Percentiles rank a stretch among this genome's conserved stretches.
These are phyloP conservation scores for Cladophialophora chaetospira DNA, from an alignment of 2,329 filamentous ascomycete genomes.

Conservation along the genomic window DNA sequence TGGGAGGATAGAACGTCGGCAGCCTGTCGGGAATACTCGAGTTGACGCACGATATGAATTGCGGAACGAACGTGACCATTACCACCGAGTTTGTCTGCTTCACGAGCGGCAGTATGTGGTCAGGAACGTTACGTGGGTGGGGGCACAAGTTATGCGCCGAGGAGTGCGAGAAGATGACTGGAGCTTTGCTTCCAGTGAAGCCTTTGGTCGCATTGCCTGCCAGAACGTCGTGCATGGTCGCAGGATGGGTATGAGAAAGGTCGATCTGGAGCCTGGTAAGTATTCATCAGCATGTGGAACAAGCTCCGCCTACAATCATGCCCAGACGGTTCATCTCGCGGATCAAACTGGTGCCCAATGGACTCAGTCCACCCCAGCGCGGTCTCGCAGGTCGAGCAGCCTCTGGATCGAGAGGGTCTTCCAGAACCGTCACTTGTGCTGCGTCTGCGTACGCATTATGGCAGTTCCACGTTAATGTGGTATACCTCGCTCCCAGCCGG, in stretches of 20 bases:
- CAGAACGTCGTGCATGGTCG: conserved; percentile 84
- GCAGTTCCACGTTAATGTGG: conserved; percentile 94
- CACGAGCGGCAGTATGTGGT: conserved; percentile 75
- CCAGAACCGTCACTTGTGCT: conserved; percentile 59
- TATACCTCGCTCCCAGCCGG: conserved; percentile 78
- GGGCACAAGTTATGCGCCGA: conserved; percentile 78
- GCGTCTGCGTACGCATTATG: conserved; percentile 88
- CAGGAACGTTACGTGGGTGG: conserved; percentile 86
- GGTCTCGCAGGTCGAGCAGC: conserved; percentile 40
- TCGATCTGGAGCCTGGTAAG: conserved; percentile 57
- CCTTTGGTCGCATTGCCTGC: conserved; percentile 35
- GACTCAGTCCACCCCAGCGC: conserved; percentile 66
- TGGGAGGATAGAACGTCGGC: conserved; percentile 65
- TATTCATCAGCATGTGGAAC: not conserved
- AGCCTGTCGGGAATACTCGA: conserved; percentile 56
- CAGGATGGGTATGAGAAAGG: conserved; percentile 72
- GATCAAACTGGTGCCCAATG: conserved; percentile 67
- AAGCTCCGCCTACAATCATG: conserved; percentile 63
- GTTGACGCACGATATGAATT: conserved; percentile 73
- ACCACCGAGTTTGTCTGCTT: conserved; percentile 72
- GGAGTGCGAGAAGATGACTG: conserved; percentile 87
- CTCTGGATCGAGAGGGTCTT: conserved; percentile 23
- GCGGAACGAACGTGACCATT: conserved; percentile 86
- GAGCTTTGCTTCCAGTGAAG: conserved; percentile 53
- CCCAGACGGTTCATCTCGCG: conserved; percentile 91